Evolutionary conservation across 805 yeast genomes (phyloP).

Genomic region (Wickerhamomyces queroliae): DNA sequence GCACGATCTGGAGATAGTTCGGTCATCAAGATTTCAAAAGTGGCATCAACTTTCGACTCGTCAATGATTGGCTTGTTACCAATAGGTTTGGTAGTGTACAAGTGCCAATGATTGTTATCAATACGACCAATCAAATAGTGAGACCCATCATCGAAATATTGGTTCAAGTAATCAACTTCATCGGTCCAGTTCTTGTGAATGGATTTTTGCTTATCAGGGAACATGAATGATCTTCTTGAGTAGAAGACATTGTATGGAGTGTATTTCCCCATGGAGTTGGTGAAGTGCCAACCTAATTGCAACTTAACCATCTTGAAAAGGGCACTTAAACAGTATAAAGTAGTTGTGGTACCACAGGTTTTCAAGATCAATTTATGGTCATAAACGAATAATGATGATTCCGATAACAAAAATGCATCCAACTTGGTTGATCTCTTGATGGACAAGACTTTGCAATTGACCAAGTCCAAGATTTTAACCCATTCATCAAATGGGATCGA

Average conservation of each 20-base stretch:
- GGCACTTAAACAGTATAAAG: constrained; percentile 67
- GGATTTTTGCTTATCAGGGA: constrained; percentile 76
- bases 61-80: constrained; percentile 7
- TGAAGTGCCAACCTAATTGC: constrained; percentile 37
- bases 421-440: constrained; percentile 57
- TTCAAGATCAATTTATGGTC: constrained; percentile 81
- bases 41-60: constrained; percentile 45
- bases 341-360: constrained; percentile 96
- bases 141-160: constrained; percentile 54
- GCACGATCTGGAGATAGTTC: constrained; percentile 58
- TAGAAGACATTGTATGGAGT: constrained; percentile 70
- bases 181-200: constrained; percentile 83
- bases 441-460: constrained; percentile 84
- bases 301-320: constrained; percentile 46
- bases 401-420: constrained; percentile 85
- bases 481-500: constrained; percentile 60
- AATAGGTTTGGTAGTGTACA: constrained; percentile 56
- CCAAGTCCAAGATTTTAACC: constrained; percentile 71
- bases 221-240: constrained; percentile 89
- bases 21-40: constrained; percentile 89
- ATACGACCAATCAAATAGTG: constrained; percentile 77
- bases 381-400: constrained; percentile 85
- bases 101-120: constrained; percentile 85
- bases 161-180: constrained; percentile 68
- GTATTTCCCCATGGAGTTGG: constrained; percentile 12